These are phyloP conservation scores for Metarhizium album DNA, from an alignment of 2,329 filamentous ascomycete species.

Conservation along the genomic window DNA sequence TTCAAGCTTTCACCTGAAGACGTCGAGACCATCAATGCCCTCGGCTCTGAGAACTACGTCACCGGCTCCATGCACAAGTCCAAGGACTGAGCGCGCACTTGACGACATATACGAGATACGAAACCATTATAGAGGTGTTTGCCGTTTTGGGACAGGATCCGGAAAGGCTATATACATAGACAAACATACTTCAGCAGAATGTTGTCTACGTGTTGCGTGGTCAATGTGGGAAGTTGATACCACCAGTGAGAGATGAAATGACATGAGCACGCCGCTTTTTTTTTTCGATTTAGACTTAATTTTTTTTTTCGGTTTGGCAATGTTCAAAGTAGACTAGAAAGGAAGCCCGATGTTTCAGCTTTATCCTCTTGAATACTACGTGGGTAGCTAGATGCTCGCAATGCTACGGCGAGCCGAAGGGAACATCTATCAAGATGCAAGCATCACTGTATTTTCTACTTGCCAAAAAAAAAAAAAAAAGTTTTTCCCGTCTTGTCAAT, in stretches of 20 bases:
- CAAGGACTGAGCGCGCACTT: conserved; percentile 18
- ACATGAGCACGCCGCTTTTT: neutral
- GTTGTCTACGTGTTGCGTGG: neutral
- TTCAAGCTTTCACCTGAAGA: conserved; percentile 52
- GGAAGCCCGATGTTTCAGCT: neutral
- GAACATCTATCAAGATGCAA: neutral
- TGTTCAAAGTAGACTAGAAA: neutral
- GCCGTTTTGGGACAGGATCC: conserved; percentile 1
- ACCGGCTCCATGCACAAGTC: conserved; percentile 42
- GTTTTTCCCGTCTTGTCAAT: too few species aligned
- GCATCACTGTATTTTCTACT: neutral
- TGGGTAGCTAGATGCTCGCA: neutral
- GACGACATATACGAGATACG: neutral
- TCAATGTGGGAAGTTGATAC: neutral
- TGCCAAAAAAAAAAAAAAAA: too few species aligned
- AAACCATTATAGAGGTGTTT: conserved; percentile 3
- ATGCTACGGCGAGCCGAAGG: neutral
- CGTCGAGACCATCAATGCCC: conserved; percentile 48
- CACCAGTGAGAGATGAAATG: neutral
- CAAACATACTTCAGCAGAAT: neutral
- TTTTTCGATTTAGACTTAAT: neutral
- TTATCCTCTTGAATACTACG: neutral
- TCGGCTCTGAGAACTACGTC: conserved; percentile 60
- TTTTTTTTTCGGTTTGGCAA: neutral
- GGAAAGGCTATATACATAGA: neutral